Percentiles rank a stretch among this genome's conserved stretches.
These are phyloP conservation scores for Petasospora rhodanensis DNA, from an alignment of 1,139 yeast genomes.

Conservation along the genomic window DNA sequence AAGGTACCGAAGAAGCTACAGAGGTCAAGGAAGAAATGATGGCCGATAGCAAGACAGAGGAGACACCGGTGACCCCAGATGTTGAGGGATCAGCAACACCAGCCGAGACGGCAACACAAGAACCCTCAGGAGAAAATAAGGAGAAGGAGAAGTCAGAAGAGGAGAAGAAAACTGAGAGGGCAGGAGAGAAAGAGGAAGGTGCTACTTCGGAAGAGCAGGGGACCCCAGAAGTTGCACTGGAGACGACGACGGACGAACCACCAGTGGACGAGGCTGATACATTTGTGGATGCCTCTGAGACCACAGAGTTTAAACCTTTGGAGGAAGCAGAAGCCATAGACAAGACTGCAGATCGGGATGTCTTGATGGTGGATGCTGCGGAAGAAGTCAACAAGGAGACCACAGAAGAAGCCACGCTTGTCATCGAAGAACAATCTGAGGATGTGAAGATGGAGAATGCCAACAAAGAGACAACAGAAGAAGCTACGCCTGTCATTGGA, in stretches of 20 bases:
- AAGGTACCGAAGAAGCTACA: neutral
- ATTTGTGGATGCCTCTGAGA: neutral
- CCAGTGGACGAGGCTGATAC: too few species aligned
- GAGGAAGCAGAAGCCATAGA: neutral
- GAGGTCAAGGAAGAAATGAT: slow-evolving; percentile 1
- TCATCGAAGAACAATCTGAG: neutral
- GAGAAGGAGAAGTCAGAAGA: slow-evolving; percentile 1
- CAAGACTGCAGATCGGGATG: neutral
- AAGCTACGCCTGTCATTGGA: neutral
- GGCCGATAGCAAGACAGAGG: neutral
- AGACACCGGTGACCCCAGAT: too few species aligned
- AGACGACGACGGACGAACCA: too few species aligned
- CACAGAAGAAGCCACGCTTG: neutral
- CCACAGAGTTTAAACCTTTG: neutral
- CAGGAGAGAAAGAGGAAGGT: neutral
- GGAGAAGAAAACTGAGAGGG: neutral
- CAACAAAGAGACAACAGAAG: neutral
- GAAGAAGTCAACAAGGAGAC: neutral
- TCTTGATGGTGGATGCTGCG: neutral
- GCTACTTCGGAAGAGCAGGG: neutral
- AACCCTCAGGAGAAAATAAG: too few species aligned
- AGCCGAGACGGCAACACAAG: too few species aligned
- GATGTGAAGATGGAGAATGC: neutral
- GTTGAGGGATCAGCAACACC: too few species aligned
- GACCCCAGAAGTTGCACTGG: neutral